phyloP scores from a whole-genome alignment of 2,329 filamentous ascomycete species.

The Gaeumannomyces tritici region DNA sequence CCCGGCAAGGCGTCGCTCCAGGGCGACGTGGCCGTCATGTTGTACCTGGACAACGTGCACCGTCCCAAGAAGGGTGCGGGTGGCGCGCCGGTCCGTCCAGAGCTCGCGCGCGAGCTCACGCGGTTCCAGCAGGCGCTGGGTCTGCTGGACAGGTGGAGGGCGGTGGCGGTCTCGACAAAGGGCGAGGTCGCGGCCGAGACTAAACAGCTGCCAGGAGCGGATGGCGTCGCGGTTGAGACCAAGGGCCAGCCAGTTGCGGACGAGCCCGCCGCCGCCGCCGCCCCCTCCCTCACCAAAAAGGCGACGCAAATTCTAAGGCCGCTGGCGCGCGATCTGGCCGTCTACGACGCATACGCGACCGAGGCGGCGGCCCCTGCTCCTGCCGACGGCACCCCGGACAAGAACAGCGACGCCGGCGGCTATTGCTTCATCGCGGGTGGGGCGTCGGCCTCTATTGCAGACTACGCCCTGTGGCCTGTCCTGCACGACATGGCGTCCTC shows the following conservation, averaged over 20 bases:
- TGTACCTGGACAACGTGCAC: constrained; percentile 50
- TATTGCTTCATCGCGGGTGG: constrained; percentile 33
- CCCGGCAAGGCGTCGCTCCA: constrained; percentile 31
- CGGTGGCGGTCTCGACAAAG: neutral
- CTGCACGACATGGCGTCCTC: constrained; percentile 33
- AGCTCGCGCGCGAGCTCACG: constrained; percentile 26
- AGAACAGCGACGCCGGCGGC: constrained; percentile 8
- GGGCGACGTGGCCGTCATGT: constrained; percentile 43
- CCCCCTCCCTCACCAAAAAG: neutral
- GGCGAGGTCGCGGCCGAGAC: neutral
- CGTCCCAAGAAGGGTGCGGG: constrained; percentile 16
- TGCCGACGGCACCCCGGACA: constrained; percentile 7
- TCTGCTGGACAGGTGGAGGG: constrained; percentile 27
- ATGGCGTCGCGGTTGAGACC: no score
- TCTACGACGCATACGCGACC: constrained; percentile 28
- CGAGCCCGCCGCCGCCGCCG: neutral
- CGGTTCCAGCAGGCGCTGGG: constrained; percentile 31
- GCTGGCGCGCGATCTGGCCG: constrained; percentile 22
- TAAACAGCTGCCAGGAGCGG: neutral
- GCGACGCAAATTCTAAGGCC: constrained; percentile 9
- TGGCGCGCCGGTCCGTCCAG: constrained; percentile 10
- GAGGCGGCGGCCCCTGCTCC: constrained; percentile 14
- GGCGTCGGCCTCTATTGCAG: constrained; percentile 30
- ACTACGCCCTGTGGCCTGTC: constrained; percentile 50
- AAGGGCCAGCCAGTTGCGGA: neutral